Conservation (phyloP, 768 basidiomycete genomes). For the Lactarius tabidus region DNA sequence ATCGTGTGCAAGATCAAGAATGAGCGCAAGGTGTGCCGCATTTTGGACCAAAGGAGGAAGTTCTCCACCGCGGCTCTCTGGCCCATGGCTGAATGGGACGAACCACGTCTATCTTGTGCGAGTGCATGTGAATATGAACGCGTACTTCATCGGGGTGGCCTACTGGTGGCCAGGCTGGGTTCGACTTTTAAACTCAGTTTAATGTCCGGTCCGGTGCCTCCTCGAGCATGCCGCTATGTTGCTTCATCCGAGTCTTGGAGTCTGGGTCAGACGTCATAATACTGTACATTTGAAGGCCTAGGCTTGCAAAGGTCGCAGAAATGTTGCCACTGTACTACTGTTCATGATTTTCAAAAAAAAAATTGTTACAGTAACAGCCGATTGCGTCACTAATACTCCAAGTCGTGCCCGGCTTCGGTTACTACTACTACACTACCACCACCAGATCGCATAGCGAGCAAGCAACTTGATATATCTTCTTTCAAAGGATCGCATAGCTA, state of each 20-base stretch:
- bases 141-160: too few relatives aligned
- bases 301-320: background rate
- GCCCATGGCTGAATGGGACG: background rate
- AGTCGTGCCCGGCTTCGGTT: background rate
- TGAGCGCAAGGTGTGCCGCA: background rate
- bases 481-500: background rate
- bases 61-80: background rate
- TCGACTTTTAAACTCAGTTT: background rate
- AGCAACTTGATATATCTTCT: background rate
- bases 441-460: background rate
- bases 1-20: background rate
- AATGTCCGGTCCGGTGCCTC: background rate
- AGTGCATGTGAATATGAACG: background rate
- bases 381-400: background rate
- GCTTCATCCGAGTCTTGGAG: background rate
- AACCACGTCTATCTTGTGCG: background rate
- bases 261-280: too few relatives aligned
- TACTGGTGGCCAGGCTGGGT: too few relatives aligned
- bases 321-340: background rate
- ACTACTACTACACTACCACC: background rate
- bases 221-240: too few relatives aligned
- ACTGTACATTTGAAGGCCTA: background rate
- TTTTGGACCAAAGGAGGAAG: background rate
- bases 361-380: background rate
- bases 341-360: background rate